Evolutionary conservation across 2,329 filamentous ascomycete species (phyloP).

Genomic region (Alternaria sp.): DNA sequence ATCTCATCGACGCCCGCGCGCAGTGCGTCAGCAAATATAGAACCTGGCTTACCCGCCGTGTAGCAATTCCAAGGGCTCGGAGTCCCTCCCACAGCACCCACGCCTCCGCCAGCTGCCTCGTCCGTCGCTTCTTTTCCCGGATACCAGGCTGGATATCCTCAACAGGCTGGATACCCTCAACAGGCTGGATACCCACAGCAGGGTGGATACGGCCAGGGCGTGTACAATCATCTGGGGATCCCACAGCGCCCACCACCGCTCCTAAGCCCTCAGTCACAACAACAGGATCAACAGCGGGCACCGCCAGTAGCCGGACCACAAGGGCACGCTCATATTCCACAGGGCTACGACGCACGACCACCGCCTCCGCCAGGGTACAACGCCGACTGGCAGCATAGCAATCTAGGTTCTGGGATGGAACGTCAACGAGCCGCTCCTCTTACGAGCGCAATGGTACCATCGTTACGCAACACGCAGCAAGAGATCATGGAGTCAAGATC

Average conservation of each 20-base stretch:
- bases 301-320: conserved; percentile 7
- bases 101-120: conserved; percentile 31
- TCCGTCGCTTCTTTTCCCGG: conserved; percentile 26
- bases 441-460: conserved; percentile 19
- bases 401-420: conserved; percentile 15
- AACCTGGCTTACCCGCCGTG: conserved; percentile 9
- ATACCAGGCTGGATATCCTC: conserved; percentile 18
- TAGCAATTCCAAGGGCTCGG: conserved; percentile 31
- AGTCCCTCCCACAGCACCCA: conserved; percentile 34
- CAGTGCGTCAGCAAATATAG: background rate
- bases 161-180: background rate
- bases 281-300: conserved; percentile 15
- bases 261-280: conserved; percentile 16
- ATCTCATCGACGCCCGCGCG: background rate
- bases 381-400: conserved; percentile 25
- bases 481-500: conserved; percentile 18
- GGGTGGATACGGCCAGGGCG: conserved; percentile 13
- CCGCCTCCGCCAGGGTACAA: conserved; percentile 19
- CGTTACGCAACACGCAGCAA: conserved; percentile 11
- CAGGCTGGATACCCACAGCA: background rate
- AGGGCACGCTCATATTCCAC: conserved; percentile 18
- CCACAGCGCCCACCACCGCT: conserved; percentile 27
- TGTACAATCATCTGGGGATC: conserved; percentile 16
- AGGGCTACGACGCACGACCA: conserved; percentile 13
- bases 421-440: conserved; percentile 2